Evolutionary conservation across 306 rosid genomes (phyloP), one percentile per base, ranked within the genome.

Genomic region (Quercus berberidifolia): DNA sequence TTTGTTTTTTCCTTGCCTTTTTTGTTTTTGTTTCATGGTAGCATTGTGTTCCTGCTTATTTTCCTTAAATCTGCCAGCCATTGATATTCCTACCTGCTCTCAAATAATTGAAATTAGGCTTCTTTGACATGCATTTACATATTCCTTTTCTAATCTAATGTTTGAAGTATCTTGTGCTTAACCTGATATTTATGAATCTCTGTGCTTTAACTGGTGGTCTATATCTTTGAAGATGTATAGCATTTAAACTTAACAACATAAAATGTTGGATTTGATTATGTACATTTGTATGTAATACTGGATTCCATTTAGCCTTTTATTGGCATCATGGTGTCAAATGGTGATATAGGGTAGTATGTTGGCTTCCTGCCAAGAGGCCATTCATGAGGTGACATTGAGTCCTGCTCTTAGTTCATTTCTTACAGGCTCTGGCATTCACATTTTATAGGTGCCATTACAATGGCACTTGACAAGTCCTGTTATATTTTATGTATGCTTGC

Each of bases 101-200:
- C 63, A 30, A 71, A 19, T 71, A 59, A 41, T 86, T 84, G 71
- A 55, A 80, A 20, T 21, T 64, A 55, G 80, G 28, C 65, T 17
- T 69, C 55, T 52, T 46, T 30, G 49, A 69, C 62, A 56, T 77
- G 28, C 55, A 46, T 79, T 73, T 54, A 5, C 20, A 30, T 30
- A 73, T 55, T 17, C 26, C 28, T 38, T 59, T 76, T 68, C 72
- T 23, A 59, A 18, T 71, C 51, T 15, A 60, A 60, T 70, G n/a
- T 15, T 58, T 15, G 11, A 26, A 20, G 9, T 35, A 31, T 33
- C 13, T 67, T 67, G 71, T 67, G 51, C 71, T 31, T 67, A 33
- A 31, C 7, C 7, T 33, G 7, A 31, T 13, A 15, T 67, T n/a
- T 67, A 4, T 19, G 49, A 18, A 67, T 67, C 49, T 17, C 23